Conservation (phyloP, 2,329 filamentous ascomycete genomes). For the Xylariaceae sp. region DNA sequence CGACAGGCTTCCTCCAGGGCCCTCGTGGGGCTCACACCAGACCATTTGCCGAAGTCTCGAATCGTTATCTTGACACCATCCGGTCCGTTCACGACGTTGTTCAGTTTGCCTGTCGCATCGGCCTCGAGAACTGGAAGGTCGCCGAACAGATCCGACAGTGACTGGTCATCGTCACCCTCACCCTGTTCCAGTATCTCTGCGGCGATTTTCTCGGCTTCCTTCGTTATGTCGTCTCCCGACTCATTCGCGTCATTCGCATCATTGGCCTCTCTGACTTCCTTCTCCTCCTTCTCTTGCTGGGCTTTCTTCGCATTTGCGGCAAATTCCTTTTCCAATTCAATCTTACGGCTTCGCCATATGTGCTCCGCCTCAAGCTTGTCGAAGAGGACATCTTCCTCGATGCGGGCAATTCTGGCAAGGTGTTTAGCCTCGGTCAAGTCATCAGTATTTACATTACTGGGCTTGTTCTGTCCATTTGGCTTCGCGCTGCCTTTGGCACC, state of each 20-base stretch:
- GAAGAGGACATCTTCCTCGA: conserved; percentile 75
- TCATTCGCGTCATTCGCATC: conserved; percentile 25
- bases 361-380: conserved; percentile 63
- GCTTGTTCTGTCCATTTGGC: not conserved
- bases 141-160: conserved; percentile 53
- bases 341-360: conserved; percentile 58
- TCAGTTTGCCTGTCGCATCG: conserved; percentile 57
- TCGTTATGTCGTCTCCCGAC: conserved; percentile 45
- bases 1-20: conserved; percentile 85
- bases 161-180: conserved; percentile 50
- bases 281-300: conserved; percentile 31
- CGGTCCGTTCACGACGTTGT: conserved; percentile 49
- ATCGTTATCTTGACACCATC: conserved; percentile 58
- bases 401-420: conserved; percentile 67
- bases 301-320: conserved; percentile 43
- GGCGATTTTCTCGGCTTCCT: conserved; percentile 56
- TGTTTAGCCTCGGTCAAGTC: conserved; percentile 58
- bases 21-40: conserved; percentile 70
- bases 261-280: conserved; percentile 29
- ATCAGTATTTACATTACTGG: conserved; percentile 19
- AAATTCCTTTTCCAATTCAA: conserved; percentile 59
- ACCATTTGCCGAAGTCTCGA: conserved; percentile 80
- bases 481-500: conserved; percentile 15
- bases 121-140: conserved; percentile 59
- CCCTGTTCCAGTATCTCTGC: conserved; percentile 53